Conservation (phyloP, 768 basidiomycete species). For the Chalciporus pseudorubinellus region DNA sequence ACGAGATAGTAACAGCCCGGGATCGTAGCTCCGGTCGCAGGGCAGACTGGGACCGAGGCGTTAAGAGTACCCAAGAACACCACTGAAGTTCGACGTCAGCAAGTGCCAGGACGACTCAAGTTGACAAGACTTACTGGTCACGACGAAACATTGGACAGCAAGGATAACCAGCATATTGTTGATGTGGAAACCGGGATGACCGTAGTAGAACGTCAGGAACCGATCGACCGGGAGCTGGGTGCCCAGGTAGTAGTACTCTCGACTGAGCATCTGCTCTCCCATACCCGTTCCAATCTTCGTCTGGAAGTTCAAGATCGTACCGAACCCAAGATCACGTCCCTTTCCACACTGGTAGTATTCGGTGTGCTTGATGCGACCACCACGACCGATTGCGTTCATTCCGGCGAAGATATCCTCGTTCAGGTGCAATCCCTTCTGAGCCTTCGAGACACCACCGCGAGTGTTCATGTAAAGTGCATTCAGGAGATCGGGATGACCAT, state of each 20-base stretch:
- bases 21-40: slow-evolving; percentile 63
- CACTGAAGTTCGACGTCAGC: slow-evolving; percentile 50
- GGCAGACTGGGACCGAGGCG: slow-evolving; percentile 74
- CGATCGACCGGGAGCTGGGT: slow-evolving; percentile 97
- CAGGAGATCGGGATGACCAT: slow-evolving; percentile 99
- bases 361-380: slow-evolving; percentile 96
- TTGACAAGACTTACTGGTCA: slow-evolving; percentile 64
- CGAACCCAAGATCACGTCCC: slow-evolving; percentile 97
- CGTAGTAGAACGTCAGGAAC: slow-evolving; percentile 99
- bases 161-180: slow-evolving; percentile 99
- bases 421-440: slow-evolving; percentile 97
- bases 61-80: slow-evolving; percentile 94
- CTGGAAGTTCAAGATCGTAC: slow-evolving; percentile 98
- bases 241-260: slow-evolving; percentile 98
- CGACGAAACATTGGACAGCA: slow-evolving; percentile 92
- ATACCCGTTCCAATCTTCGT: slow-evolving; percentile 99
- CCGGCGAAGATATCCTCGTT: slow-evolving; percentile 99
- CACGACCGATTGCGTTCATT: slow-evolving; percentile 97
- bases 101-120: neutral
- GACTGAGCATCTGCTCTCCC: slow-evolving; percentile 99
- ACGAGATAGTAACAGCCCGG: slow-evolving; percentile 93
- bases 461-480: slow-evolving; percentile 98
- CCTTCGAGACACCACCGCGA: slow-evolving; percentile 97
- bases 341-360: slow-evolving; percentile 99
- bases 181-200: slow-evolving; percentile 99